Evolutionary conservation across 139 green algal species (phyloP).

Genomic region (Mesotaenium endlicherianum): DNA sequence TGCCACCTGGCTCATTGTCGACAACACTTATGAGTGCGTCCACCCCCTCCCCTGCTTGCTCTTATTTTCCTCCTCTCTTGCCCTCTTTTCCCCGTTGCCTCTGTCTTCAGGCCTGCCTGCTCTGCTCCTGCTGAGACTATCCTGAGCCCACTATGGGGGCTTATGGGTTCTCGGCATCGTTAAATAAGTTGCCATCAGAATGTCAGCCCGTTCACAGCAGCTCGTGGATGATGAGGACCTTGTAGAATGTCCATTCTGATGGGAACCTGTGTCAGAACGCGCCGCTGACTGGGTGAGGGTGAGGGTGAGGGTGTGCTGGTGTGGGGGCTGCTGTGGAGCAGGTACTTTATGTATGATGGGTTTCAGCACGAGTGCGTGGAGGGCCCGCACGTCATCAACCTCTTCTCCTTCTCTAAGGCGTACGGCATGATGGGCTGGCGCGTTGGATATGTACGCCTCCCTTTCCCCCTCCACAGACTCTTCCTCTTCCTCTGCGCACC

Average conservation of each 20-base stretch:
- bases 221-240: background rate
- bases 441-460: slow-evolving; percentile 68
- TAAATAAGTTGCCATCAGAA: background rate
- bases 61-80: background rate
- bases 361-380: slow-evolving; percentile 62
- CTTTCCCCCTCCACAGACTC: background rate
- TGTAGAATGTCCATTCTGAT: background rate
- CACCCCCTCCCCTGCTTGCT: background rate
- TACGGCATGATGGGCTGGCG: slow-evolving; percentile 65
- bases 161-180: background rate
- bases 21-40: slow-evolving; percentile 87
- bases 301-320: too few relatives aligned
- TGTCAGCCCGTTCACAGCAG: background rate
- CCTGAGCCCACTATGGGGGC: background rate
- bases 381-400: slow-evolving; percentile 73
- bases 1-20: slow-evolving; percentile 83
- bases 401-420: slow-evolving; percentile 87
- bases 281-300: too few relatives aligned
- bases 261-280: background rate
- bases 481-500: too few relatives aligned
- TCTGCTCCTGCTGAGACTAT: background rate
- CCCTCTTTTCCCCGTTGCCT: background rate
- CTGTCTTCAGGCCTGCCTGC: background rate
- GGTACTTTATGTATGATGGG: slow-evolving; percentile 77
- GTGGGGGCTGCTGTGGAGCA: background rate